A percentile compares a stretch with the other conserved stretches of the same genome.
These are phyloP conservation scores for Inosperma sp. DNA, from an alignment of 768 basidiomycete genomes.

Conservation along the genomic window DNA sequence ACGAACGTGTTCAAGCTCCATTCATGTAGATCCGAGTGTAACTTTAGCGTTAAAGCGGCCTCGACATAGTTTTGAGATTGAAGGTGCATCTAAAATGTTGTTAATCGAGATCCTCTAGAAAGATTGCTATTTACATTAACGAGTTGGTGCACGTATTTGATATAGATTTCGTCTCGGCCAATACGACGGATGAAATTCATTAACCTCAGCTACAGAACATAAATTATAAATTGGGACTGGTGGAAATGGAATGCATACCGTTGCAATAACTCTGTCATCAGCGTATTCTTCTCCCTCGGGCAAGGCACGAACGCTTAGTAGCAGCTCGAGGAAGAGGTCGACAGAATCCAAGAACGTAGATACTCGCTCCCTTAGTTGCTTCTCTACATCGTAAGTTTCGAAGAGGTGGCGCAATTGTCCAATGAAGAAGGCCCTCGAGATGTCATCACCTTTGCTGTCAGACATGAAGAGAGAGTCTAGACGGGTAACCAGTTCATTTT, in stretches of 20 bases:
- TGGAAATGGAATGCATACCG: constrained; percentile 40
- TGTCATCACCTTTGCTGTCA: constrained; percentile 85
- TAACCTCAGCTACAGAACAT: constrained; percentile 56
- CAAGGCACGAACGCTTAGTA: constrained; percentile 80
- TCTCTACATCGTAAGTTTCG: constrained; percentile 76
- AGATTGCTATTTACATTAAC: constrained; percentile 58
- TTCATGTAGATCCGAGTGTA: constrained; percentile 89
- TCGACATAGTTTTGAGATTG: constrained; percentile 89
- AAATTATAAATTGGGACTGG: constrained; percentile 14
- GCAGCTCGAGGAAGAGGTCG: constrained; percentile 86
- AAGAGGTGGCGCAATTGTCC: constrained; percentile 87
- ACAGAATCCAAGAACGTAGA: constrained; percentile 83
- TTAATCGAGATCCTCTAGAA: background rate
- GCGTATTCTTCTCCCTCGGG: constrained; percentile 93
- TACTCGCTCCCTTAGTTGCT: constrained; percentile 71
- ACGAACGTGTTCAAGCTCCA: constrained; percentile 85
- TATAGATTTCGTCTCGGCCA: constrained; percentile 89
- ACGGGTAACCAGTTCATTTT: constrained; percentile 87
- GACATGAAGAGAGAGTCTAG: constrained; percentile 92
- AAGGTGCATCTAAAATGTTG: constrained; percentile 63
- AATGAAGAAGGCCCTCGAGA: constrained; percentile 90
- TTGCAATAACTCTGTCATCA: constrained; percentile 92
- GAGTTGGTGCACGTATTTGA: constrained; percentile 93
- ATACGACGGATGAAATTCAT: constrained; percentile 94
- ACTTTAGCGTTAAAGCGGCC: constrained; percentile 87